A percentile compares a stretch with the other conserved stretches of the same genome.
Evolutionary conservation across 2,329 filamentous ascomycete genomes (phyloP).

Genomic region (Clonostachys sp.): DNA sequence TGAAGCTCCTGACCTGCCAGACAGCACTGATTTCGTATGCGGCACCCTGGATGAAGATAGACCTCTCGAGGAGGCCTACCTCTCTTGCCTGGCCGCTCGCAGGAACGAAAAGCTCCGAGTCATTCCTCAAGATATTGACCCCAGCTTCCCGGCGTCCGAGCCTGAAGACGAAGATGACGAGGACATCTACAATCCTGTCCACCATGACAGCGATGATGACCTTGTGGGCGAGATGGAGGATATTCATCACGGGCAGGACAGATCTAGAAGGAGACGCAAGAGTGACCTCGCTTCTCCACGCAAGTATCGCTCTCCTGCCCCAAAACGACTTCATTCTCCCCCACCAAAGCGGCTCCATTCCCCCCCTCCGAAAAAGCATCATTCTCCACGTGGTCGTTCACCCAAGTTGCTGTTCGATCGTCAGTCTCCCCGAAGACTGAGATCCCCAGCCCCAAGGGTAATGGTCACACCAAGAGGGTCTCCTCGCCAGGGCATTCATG

Average conservation of each 20-base stretch:
- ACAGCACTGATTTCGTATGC: conserved; percentile 99
- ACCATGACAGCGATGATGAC: conserved; percentile 62
- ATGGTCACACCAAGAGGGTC: conserved; percentile 27
- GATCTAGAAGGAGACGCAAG: conserved; percentile 41
- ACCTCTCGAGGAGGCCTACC: conserved; percentile 88
- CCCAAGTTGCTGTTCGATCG: conserved; percentile 52
- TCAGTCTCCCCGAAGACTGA: conserved; percentile 65
- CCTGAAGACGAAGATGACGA: conserved; percentile 81
- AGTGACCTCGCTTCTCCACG: conserved; percentile 40
- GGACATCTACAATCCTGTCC: conserved; percentile 53
- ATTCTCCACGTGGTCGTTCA: conserved; percentile 38
- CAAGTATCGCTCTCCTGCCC: conserved; percentile 40
- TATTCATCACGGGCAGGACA: conserved; percentile 53
- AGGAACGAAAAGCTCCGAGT: conserved; percentile 75
- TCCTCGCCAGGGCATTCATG: conserved; percentile 30
- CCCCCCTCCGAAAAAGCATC: no score
- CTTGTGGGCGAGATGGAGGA: conserved; percentile 70
- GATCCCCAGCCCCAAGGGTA: conserved; percentile 63
- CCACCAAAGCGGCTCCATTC: conserved; percentile 24
- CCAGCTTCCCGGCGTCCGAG: conserved; percentile 93
- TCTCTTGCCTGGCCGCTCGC: conserved; percentile 76
- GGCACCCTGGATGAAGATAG: conserved; percentile 95
- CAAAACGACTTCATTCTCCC: conserved; percentile 21
- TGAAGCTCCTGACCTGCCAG: conserved; percentile 78
- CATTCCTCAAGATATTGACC: conserved; percentile 96